These are phyloP conservation scores for Saccharomyces uvarum DNA, from an alignment of 1,139 yeast species.

Conservation along the genomic window DNA sequence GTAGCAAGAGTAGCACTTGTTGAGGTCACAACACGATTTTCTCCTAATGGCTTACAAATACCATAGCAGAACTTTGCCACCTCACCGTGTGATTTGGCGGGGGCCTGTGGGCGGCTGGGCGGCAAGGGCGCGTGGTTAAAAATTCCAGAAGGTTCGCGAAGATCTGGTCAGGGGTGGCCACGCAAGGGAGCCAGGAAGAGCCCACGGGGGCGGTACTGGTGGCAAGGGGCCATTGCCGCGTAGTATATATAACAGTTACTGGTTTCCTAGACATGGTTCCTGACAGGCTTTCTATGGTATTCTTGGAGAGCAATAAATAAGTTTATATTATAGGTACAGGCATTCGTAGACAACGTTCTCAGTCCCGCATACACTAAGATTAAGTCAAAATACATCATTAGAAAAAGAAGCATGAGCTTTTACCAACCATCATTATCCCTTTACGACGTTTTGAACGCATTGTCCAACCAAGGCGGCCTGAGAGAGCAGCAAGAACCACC, in stretches of 20 bases:
- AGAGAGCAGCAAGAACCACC: slow-evolving; percentile 10
- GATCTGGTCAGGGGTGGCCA: not conserved
- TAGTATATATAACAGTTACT: not conserved
- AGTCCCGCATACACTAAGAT: not conserved
- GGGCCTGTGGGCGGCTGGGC: not conserved
- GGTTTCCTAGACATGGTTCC: not conserved
- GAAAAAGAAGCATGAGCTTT: slow-evolving; percentile 20
- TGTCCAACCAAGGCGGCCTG: slow-evolving; percentile 17
- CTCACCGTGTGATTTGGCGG: not conserved
- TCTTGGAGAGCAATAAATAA: not conserved
- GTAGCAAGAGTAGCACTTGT: too few species aligned
- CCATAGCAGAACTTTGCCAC: not conserved
- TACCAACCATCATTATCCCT: slow-evolving; percentile 28
- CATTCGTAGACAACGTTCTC: not conserved
- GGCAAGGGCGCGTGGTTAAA: not conserved
- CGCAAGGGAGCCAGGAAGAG: not conserved
- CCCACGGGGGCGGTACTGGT: not conserved
- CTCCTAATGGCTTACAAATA: not conserved
- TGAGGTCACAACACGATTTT: not conserved
- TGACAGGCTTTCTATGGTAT: not conserved
- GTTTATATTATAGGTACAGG: not conserved
- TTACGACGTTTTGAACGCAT: slow-evolving; percentile 26
- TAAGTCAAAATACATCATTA: not conserved
- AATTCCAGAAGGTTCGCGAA: not conserved
- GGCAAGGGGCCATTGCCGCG: not conserved